Base-by-base conservation (phyloP, 768 basidiomycete species). In the Gymnopilus junonius region DNA sequence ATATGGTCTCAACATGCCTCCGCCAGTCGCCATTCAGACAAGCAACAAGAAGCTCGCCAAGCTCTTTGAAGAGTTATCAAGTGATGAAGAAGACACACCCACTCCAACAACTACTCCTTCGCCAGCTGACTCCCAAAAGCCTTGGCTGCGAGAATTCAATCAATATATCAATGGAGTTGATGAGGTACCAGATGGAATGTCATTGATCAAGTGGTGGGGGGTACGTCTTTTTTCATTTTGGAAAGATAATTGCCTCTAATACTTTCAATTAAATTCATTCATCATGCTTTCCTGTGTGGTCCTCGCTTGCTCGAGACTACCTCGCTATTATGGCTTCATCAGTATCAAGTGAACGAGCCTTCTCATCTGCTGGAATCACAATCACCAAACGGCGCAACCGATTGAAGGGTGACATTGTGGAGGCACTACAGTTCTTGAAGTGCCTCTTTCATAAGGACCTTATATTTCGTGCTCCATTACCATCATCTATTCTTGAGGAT, bases 261-360 rank as follows among this genome's bases (percentile, higher is more conserved):
- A 8, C 3, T 23, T 17, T 23, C 6, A 46, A 12, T 23, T 46
- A 23, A 10, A 46, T 27, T 12, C 7, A 45, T 53, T 45, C 25
- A 8, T 59, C 39, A 21, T 61, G 55, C 66, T 4, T 29, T 32
- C 2, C 62, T 66, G 3, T 75, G 74, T 80, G 78, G 79, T 73
- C 73, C 1, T 76, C 75, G 0, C 69, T 81, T 3, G 77, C 79
- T 6, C 62, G 68, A 4, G 79, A 81, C 59, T 76, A 76, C 27
- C 70, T 81, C 7, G 54, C 76, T 2, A 73, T 82, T 15, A 79
- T 80, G 76, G 75, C 76, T 14, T 75, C 76, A 0, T 76, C 73
- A 1, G 78, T 81, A 11, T 80, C 78, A 4, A 77, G 75, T 67
- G 76, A 81, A 62, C 69, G 71, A 7, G 79, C 77, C 5, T 82